phyloP scores from a whole-genome alignment of 768 basidiomycete genomes.

The Roridomyces roridus region DNA sequence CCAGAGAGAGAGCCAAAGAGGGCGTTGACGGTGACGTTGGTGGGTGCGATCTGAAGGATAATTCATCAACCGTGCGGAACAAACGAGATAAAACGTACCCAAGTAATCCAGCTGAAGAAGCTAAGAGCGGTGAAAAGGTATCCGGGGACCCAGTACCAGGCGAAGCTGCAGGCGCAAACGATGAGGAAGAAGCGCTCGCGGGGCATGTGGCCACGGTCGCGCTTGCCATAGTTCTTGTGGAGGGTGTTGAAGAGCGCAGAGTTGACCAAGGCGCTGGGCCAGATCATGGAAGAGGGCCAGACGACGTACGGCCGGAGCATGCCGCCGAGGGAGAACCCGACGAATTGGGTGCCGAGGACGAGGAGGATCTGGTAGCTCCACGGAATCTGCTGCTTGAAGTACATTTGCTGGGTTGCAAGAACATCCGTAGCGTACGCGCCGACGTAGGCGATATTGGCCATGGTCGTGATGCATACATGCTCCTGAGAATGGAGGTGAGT shows the following conservation, averaged over 20 bases:
- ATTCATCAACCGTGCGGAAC: no score
- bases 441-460: conserved; percentile 69
- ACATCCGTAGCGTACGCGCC: conserved; percentile 75
- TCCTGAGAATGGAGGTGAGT: conserved; percentile 53
- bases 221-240: conserved; percentile 72
- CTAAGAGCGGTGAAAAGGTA: conserved; percentile 85
- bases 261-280: conserved; percentile 85
- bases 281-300: conserved; percentile 86
- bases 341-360: conserved; percentile 64
- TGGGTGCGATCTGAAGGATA: conserved; percentile 49
- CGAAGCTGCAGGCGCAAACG: conserved; percentile 59
- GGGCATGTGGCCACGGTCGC: conserved; percentile 71
- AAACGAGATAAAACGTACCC: conserved; percentile 29
- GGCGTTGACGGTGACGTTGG: conserved; percentile 56
- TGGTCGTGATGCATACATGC: conserved; percentile 82
- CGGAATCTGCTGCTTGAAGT: conserved; percentile 60
- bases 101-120: conserved; percentile 87
- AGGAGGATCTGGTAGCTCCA: conserved; percentile 66
- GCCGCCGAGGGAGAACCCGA: conserved; percentile 76
- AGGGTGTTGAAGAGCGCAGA: conserved; percentile 87
- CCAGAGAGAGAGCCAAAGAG: conserved; percentile 58
- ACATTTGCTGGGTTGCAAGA: conserved; percentile 65
- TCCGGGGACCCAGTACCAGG: conserved; percentile 83
- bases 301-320: conserved; percentile 81
- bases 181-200: conserved; percentile 81